Evolutionary conservation across 176 grass and related monocot species (phyloP), one percentile per base, ranked within the genome.

Genomic region (Typha latifolia): DNA sequence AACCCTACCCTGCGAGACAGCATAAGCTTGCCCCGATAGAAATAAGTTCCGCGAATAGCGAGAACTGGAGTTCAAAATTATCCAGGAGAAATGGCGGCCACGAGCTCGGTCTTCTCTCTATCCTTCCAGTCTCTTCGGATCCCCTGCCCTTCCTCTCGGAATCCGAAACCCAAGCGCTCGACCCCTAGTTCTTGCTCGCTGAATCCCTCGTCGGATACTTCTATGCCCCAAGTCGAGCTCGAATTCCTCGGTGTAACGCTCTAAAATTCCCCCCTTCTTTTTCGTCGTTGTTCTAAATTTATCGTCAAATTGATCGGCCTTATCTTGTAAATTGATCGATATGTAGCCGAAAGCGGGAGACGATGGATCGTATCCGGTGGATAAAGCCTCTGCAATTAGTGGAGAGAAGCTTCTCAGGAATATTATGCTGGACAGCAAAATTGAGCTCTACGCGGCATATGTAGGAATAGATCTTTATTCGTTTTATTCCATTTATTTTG

Each of bases 331-430:
- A 12, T 51, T 55, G 27, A 49, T 49, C 51, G 27, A 5, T 48
- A 5, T 62, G 80, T 47, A 99, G 94, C 94, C 85, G 2, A 87
- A 93, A 76, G 56, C 80, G 12, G 83, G 62, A 14, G 69, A 75
- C 19, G 89, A 93, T 48, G 94, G 86, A 11, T 72, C 72, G 12
- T 87, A 71, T 78, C 76, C 89, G 63, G 81, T 87, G 71, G 83
- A 99, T 69, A 74, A 50, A 62, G 83, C 73, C 12, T 64, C 73
- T 10, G 81, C 83, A 16, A 47, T 77, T 4, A 87, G 89, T 57
- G 94, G 94, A 32, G 83, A 99, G 27, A 90, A 99, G 80, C 78
- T 99, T 68, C 84, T 99, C 63, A 86, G 89, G 22, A 79, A 87
- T 80, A 64, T 99, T 77, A 93, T 99, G 89, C 13, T 51, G 47